Base-by-base conservation (phyloP, 2,329 filamentous ascomycete species). In the Nothopassalora personata region DNA sequence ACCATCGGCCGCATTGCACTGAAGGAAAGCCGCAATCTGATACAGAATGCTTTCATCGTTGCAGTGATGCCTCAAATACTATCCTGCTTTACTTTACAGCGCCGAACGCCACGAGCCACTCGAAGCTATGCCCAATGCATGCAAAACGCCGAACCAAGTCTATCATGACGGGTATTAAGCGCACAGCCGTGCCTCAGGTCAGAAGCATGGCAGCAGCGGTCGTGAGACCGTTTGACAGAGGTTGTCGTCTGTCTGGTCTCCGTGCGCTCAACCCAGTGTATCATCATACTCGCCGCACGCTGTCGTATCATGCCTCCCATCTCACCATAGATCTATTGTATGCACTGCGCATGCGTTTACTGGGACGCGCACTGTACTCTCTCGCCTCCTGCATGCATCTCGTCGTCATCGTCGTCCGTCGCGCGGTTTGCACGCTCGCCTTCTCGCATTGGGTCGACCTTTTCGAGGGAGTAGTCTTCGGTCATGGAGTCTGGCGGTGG, bases 401-500 rank as follows among this genome's bases (percentile, higher is more conserved):
- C 86, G 19, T 87, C 88, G 30, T 87, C 87, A 49, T 91, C 86
- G 70, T 67, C 72, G 49, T 77, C 80, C 23, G 80, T 79, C 64
- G 84, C 86, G 60, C 86, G 86, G 45, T 63, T 60, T 48, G 88
- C 88, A 66, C 87, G 82, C 56, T 83, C 82, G 70, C 83, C 78
- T 67, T 88, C 83, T 70, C 81, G 70, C 48, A 71, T 84, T 46
- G 82, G 76, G 69, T 97, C 93, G 46, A 95, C 81, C 60, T 95
- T 89, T 75, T 97, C 91, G 34, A 97, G 83, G 53, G 89, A 85
- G 68, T 87, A 95, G 67, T 90, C 88, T 71, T 99, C 94, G 19
- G 89, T 89, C 91, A 97, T 97, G 33, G 89, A 86, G 71, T 97
- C 92, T 30, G 81, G 69, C 5, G 93, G 91, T 50, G 91, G 89